Percentiles rank a stretch among this genome's conserved stretches.
Conservation (phyloP, 352 stramenopile genomes). For the Pythium graminicola region DNA sequence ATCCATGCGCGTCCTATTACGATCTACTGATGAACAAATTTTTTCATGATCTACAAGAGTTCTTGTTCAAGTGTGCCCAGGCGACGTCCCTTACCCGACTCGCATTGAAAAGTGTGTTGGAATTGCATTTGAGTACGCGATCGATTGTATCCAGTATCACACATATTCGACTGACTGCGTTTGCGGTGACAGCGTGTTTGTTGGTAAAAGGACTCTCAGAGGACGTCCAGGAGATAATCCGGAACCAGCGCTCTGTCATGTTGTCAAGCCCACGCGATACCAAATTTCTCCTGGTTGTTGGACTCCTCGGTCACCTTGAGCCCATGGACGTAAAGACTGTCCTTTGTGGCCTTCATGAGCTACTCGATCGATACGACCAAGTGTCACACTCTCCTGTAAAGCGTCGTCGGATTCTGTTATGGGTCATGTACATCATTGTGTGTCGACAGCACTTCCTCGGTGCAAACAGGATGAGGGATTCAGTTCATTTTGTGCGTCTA, state of each 20-base stretch:
- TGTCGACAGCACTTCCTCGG: constrained; percentile 33
- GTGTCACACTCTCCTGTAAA: background rate
- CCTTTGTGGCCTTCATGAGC: background rate
- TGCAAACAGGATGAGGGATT: background rate
- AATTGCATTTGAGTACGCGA: background rate
- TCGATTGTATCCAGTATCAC: background rate
- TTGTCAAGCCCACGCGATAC: background rate
- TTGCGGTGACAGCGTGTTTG: constrained; percentile 28
- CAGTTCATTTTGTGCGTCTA: background rate
- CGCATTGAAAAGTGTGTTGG: background rate
- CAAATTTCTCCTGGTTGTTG: background rate
- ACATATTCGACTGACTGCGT: constrained; percentile 24
- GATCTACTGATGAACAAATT: constrained; percentile 65
- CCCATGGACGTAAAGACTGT: constrained; percentile 1
- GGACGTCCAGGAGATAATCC: constrained; percentile 13
- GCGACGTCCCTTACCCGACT: constrained; percentile 10
- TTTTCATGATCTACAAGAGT: constrained; percentile 42
- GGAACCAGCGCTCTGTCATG: background rate
- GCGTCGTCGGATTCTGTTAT: constrained; percentile 4
- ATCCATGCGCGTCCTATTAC: constrained; percentile 19
- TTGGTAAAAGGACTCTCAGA: constrained; percentile 42
- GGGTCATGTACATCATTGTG: constrained; percentile 17
- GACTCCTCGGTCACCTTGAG: constrained; percentile 7
- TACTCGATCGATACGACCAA: constrained; percentile 8
- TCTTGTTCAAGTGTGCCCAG: constrained; percentile 43